Evolutionary conservation across 2,329 filamentous ascomycete species (phyloP), one percentile per base, ranked within the genome.

Genomic region (Diatrype stigma): DNA sequence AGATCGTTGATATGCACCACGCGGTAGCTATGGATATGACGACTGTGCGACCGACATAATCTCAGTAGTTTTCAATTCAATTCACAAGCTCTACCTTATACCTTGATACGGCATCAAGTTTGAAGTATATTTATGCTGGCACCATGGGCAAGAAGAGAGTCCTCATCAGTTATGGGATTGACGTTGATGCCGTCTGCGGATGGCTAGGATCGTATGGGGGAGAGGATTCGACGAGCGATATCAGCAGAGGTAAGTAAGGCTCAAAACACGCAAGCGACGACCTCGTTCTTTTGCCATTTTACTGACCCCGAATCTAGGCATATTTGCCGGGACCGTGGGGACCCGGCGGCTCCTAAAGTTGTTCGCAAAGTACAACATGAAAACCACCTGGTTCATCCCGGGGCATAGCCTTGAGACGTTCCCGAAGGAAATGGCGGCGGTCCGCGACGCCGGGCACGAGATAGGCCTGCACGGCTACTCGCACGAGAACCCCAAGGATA

Each of bases 191-290:
- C n/a, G 84, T 90, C 2, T 81, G 86, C 1, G 86, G 87, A 8
- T 90, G 87, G 87, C 73, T 90, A 0, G 87, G 87, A 1, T 87
- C 82, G 0, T 90, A 91, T 60, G 85, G 85, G 16, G 86, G 87
- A 35, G 80, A 90, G 65, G 86, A 90, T 63, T 85, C 80, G 7
- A 82, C 80, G 1, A 87, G 78, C 61, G 87, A 90, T 59, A 89
- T 90, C 56, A 86, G 81, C 62, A 76, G 86, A 75, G 85, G 84
- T 81, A 60, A 55, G 57, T n/a, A n/a, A n/a, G n/a, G n/a, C n/a
- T n/a, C n/a, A n/a, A n/a, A n/a, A n/a, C n/a, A n/a, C n/a, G n/a
- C n/a, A n/a, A n/a, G n/a, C n/a, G 26, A 45, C 22, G 14, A 47
- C 6, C 10, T 45, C 16, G 12, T 7, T 30, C n/a, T n/a, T n/a